Conservation (phyloP, 176 grass and related monocot species). For the Musa itinerans region DNA sequence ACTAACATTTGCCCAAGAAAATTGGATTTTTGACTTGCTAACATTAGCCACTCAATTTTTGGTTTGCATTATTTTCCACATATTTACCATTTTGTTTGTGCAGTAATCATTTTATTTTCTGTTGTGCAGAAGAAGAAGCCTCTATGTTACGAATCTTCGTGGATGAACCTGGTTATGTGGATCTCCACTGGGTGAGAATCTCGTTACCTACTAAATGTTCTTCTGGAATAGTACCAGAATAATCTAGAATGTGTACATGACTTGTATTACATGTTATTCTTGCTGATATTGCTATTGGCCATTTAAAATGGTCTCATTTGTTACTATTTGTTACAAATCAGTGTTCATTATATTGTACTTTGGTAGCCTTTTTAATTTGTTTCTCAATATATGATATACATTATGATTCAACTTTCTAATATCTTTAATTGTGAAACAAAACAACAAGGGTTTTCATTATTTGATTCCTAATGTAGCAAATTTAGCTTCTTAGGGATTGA, state of each 20-base stretch:
- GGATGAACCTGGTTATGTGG: constrained; percentile 76
- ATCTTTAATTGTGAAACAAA: no score
- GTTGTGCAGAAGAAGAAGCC: constrained; percentile 78
- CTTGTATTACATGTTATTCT: background rate
- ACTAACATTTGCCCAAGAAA: background rate
- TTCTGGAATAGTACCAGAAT: background rate
- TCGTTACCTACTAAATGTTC: background rate
- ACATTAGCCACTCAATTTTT: background rate
- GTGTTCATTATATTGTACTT: background rate
- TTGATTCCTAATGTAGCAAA: no score
- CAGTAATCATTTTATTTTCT: constrained; percentile 3
- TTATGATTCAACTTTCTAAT: background rate
- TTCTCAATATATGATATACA: background rate
- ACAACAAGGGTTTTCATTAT: no score
- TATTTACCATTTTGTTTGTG: background rate
- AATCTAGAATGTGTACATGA: background rate
- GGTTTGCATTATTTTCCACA: no score
- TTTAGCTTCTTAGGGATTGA: no score
- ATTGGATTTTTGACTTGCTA: background rate
- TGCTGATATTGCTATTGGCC: background rate
- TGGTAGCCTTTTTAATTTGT: background rate
- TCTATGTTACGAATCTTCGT: constrained; percentile 57
- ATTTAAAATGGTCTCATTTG: background rate
- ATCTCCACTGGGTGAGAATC: constrained; percentile 86
- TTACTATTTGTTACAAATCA: background rate